Evolutionary conservation across 2,329 filamentous ascomycete genomes (phyloP).

Genomic region (Pezicula radicicola): DNA sequence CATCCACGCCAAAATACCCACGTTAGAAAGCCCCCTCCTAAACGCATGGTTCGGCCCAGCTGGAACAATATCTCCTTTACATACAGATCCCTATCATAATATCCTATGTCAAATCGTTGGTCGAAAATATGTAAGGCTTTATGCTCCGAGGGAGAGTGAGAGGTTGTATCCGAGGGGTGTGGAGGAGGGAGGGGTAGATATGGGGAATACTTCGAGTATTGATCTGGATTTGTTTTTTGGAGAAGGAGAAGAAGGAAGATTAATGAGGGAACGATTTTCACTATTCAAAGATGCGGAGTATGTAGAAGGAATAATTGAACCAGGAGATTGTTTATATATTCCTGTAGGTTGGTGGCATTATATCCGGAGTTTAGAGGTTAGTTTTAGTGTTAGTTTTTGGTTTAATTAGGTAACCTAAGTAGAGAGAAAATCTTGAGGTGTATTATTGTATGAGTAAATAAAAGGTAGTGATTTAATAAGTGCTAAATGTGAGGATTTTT

Average conservation of each 20-base stretch:
- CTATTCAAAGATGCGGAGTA: constrained; percentile 21
- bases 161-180: constrained; percentile 58
- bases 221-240: constrained; percentile 72
- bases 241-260: constrained; percentile 9
- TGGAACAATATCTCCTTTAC: constrained; percentile 85
- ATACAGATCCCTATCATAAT: constrained; percentile 94
- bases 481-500: too few species aligned
- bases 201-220: constrained; percentile 83
- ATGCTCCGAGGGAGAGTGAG: constrained; percentile 61
- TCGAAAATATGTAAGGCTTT: constrained; percentile 87
- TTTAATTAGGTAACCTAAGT: constrained; percentile 54
- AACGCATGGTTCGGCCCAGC: constrained; percentile 94
- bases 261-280: constrained; percentile 16
- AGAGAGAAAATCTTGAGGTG: too few species aligned
- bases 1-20: constrained; percentile 34
- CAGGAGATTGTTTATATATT: constrained; percentile 85
- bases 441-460: too few species aligned
- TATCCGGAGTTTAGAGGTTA: constrained; percentile 78
- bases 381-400: constrained; percentile 97
- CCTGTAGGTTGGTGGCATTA: constrained; percentile 99
- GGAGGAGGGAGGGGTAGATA: constrained; percentile 71
- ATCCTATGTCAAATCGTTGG: constrained; percentile 87
- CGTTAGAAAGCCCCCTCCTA: constrained; percentile 60
- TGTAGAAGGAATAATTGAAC: constrained; percentile 73
- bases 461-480: too few species aligned